Conservation (phyloP, 1,284 basidiomycete species). For the Ganoderma lucidum region DNA sequence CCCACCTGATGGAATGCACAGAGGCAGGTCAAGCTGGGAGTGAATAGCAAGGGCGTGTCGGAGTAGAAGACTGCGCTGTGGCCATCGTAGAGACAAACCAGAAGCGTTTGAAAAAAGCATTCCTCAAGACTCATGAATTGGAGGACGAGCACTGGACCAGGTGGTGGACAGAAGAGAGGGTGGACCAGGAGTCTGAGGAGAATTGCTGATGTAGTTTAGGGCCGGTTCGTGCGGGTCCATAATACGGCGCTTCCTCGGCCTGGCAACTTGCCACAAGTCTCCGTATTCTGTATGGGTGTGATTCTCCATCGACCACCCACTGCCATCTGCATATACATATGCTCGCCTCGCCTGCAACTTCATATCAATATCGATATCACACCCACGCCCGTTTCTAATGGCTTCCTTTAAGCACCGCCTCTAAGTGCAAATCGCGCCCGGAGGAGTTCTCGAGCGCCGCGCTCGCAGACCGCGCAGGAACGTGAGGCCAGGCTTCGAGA, state of each 20-base stretch:
- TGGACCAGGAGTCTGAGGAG: no score
- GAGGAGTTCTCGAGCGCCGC: background rate
- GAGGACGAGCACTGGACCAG: background rate
- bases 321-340: background rate
- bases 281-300: background rate
- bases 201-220: conserved; percentile 1
- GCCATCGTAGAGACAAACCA: background rate
- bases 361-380: background rate
- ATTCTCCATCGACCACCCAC: background rate
- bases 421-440: background rate
- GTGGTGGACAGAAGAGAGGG: background rate
- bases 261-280: no score
- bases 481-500: conserved; percentile 7
- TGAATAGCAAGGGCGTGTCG: conserved; percentile 28
- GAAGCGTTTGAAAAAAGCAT: background rate
- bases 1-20: conserved; percentile 25
- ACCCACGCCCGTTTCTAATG: background rate
- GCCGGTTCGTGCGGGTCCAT: background rate
- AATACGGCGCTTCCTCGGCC: background rate
- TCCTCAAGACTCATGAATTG: background rate
- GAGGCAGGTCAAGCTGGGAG: conserved; percentile 27
- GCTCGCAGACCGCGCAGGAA: conserved; percentile 11
- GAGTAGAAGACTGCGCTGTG: background rate
- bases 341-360: background rate
- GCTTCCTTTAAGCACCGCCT: background rate